phyloP scores from a whole-genome alignment of 805 yeast genomes.

The Wickerhamomyces bovis region DNA sequence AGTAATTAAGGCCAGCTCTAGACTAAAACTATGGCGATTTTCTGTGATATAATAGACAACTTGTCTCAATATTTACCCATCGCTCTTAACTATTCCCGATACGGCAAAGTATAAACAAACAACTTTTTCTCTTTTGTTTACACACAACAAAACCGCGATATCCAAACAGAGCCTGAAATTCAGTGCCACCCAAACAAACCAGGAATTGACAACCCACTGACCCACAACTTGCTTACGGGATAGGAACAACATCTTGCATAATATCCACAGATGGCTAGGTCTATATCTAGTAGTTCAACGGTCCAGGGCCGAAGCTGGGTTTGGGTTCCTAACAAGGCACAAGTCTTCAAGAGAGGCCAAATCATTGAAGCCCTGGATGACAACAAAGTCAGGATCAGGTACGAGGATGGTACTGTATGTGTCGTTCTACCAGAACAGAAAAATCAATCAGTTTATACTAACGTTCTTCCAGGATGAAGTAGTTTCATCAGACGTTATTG shows the following conservation, averaged over 20 bases:
- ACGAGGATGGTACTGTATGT: slow-evolving; percentile 33
- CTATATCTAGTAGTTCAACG: not conserved
- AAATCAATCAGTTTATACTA: too few species aligned
- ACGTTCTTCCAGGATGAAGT: slow-evolving; percentile 21
- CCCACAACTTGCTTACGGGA: not conserved
- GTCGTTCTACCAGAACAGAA: too few species aligned
- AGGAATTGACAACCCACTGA: not conserved
- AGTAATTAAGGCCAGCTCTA: too few species aligned
- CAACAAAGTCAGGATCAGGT: slow-evolving; percentile 32
- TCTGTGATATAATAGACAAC: too few species aligned
- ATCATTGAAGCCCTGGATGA: slow-evolving; percentile 39
- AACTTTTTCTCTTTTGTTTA: not conserved
- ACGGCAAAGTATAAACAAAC: not conserved
- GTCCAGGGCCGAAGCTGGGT: slow-evolving; percentile 43
- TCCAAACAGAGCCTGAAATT: not conserved
- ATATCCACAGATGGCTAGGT: not conserved
- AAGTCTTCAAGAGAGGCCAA: slow-evolving; percentile 56
- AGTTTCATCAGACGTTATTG: slow-evolving; percentile 40
- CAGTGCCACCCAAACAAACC: not conserved
- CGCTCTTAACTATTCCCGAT: not conserved
- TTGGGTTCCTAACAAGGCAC: slow-evolving; percentile 65
- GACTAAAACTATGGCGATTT: too few species aligned
- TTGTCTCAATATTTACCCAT: too few species aligned
- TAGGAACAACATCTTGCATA: not conserved
- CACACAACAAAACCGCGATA: not conserved